phyloP scores from a whole-genome alignment of 305 asterid genomes.

The Plantago lanceolata region DNA sequence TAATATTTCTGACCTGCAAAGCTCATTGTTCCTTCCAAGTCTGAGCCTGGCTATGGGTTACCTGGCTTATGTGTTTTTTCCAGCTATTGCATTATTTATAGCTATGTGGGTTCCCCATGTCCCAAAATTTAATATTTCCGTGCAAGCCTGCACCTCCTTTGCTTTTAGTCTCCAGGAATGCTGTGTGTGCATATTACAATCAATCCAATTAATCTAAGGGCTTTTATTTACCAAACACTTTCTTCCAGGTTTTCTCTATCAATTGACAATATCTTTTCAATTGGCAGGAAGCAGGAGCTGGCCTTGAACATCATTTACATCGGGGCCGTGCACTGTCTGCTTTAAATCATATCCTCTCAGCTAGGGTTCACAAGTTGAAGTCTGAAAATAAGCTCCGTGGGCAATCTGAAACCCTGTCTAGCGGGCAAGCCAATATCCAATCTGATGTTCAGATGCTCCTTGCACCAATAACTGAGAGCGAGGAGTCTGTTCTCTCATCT shows the following conservation, averaged over 20 bases:
- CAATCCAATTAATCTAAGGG: neutral
- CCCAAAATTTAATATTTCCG: too few relatives aligned
- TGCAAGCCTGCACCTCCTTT: too few relatives aligned
- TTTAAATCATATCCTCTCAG: constrained; percentile 62
- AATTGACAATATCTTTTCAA: neutral
- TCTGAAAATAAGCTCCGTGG: constrained; percentile 45
- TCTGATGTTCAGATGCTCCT: constrained; percentile 75
- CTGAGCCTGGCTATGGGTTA: too few relatives aligned
- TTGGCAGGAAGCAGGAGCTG: constrained; percentile 77
- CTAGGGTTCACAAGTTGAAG: constrained; percentile 67
- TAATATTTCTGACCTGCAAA: too few relatives aligned
- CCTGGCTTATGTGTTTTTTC: neutral
- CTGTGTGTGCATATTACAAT: too few relatives aligned
- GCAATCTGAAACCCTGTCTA: constrained; percentile 49
- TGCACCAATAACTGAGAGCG: constrained; percentile 64
- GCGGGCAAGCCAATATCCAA: constrained; percentile 70
- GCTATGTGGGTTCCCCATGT: neutral
- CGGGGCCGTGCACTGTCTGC: constrained; percentile 99
- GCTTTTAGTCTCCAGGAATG: too few relatives aligned
- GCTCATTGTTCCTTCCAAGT: too few relatives aligned
- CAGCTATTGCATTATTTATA: neutral
- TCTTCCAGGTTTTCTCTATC: neutral
- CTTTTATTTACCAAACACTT: too few relatives aligned
- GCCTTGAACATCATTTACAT: constrained; percentile 92
- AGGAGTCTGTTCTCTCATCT: constrained; percentile 78